Conservation (phyloP, 768 basidiomycete genomes). For the Naganishia friedmannii region DNA sequence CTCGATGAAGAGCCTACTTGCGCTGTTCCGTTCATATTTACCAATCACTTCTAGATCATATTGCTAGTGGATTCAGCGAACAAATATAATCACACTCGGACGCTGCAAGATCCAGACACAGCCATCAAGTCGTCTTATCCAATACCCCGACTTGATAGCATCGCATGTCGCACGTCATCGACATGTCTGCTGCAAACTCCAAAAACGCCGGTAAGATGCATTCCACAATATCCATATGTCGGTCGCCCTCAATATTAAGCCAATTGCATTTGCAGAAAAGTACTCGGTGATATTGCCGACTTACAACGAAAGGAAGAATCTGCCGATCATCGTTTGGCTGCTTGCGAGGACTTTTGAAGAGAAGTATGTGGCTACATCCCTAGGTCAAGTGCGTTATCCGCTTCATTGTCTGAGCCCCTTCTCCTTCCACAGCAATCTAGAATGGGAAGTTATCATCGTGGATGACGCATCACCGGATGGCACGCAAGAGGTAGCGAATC, state of each 20-base stretch:
- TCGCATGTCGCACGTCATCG: conserved; percentile 38
- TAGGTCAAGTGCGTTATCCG: too few relatives aligned
- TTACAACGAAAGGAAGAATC: conserved; percentile 88
- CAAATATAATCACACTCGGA: too few relatives aligned
- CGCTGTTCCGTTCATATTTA: background rate
- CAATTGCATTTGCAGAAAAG: conserved; percentile 53
- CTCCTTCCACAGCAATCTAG: conserved; percentile 58
- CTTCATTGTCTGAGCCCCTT: background rate
- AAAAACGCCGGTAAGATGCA: background rate
- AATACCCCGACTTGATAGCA: background rate
- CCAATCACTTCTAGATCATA: background rate
- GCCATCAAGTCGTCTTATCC: background rate
- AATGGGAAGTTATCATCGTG: conserved; percentile 85
- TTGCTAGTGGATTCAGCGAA: too few relatives aligned
- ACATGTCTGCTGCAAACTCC: conserved; percentile 35
- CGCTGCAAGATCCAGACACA: too few relatives aligned
- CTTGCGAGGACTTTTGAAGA: conserved; percentile 72
- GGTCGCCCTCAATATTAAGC: background rate
- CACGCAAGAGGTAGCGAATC: conserved; percentile 79
- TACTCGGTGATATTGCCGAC: conserved; percentile 91
- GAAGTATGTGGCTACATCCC: conserved; percentile 63
- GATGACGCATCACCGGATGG: conserved; percentile 92
- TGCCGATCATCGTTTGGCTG: conserved; percentile 83
- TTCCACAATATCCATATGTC: too few relatives aligned
- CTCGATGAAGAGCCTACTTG: background rate